phyloP scores from a whole-genome alignment of 331 rosid species.

The Rosa hybrid region DNA sequence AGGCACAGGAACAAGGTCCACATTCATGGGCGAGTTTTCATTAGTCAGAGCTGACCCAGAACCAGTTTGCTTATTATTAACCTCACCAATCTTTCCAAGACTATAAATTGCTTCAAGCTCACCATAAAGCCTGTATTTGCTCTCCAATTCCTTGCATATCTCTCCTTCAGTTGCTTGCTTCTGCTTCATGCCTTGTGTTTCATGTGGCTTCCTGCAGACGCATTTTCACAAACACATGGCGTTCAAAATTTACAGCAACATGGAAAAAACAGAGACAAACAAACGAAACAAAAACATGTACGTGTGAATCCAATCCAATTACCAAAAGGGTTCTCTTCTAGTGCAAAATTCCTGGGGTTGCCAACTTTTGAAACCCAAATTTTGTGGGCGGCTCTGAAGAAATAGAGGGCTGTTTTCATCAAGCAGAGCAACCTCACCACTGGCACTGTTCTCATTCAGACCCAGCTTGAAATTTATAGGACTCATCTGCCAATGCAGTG shows the following conservation, averaged over 20 bases:
- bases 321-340: conserved; percentile 27
- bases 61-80: conserved; percentile 17
- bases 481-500: neutral
- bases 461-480: conserved; percentile 32
- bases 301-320: neutral
- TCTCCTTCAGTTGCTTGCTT: conserved; percentile 17
- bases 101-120: conserved; percentile 29
- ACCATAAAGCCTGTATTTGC: conserved; percentile 19
- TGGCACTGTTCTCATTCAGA: conserved; percentile 16
- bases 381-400: conserved; percentile 2
- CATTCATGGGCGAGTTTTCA: conserved; percentile 6
- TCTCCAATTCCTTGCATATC: conserved; percentile 19
- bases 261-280: conserved; percentile 1
- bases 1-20: neutral
- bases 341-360: conserved; percentile 15
- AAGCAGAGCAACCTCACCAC: neutral
- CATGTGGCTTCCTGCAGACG: conserved; percentile 18
- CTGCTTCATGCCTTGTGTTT: conserved; percentile 6
- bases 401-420: neutral
- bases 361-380: conserved; percentile 24
- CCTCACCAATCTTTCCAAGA: conserved; percentile 21
- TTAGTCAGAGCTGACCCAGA: conserved; percentile 32
- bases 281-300: neutral
- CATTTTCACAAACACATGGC: conserved; percentile 21
- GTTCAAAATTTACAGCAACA: neutral